phyloP scores from a whole-genome alignment of 2,329 filamentous ascomycete genomes.

The Aspergillus sp. region DNA sequence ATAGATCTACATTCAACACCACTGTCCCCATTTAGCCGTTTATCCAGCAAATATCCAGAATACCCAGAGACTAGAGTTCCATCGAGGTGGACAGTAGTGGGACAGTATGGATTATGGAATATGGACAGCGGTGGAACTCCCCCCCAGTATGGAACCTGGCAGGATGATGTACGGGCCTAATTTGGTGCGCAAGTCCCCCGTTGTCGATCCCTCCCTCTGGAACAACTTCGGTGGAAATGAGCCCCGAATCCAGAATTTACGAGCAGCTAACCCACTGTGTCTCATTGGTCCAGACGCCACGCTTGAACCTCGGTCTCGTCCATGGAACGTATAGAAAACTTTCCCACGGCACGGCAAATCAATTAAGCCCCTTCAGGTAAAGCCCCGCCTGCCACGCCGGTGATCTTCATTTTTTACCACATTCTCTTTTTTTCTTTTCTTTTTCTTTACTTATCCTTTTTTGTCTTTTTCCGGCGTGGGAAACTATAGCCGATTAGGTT shows the following conservation, averaged over 20 bases:
- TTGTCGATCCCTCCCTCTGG: slow-evolving; percentile 18
- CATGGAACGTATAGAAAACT: not conserved
- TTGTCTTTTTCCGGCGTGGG: not conserved
- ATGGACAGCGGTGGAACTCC: too few relatives aligned
- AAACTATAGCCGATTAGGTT: not conserved
- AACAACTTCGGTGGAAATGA: slow-evolving; percentile 3
- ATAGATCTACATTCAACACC: not conserved
- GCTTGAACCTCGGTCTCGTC: not conserved
- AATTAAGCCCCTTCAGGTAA: slow-evolving; percentile 14
- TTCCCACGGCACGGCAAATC: slow-evolving; percentile 5
- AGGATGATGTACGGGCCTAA: slow-evolving; percentile 11
- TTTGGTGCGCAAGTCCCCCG: slow-evolving; percentile 16
- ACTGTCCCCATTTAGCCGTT: not conserved
- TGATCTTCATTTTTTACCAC: slow-evolving; percentile 13
- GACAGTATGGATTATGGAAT: not conserved
- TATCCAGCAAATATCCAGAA: not conserved
- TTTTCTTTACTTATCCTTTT: not conserved
- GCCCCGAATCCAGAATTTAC: not conserved
- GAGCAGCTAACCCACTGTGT: not conserved
- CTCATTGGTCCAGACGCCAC: not conserved
- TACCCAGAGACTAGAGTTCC: too few relatives aligned
- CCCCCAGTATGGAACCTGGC: not conserved
- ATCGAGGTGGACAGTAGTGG: not conserved
- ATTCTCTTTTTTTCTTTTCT: not conserved
- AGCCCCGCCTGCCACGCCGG: slow-evolving; percentile 18